Base-by-base conservation (phyloP, 225 moss, liverwort and hornwort genomes). In the Bryum argenteum region DNA sequence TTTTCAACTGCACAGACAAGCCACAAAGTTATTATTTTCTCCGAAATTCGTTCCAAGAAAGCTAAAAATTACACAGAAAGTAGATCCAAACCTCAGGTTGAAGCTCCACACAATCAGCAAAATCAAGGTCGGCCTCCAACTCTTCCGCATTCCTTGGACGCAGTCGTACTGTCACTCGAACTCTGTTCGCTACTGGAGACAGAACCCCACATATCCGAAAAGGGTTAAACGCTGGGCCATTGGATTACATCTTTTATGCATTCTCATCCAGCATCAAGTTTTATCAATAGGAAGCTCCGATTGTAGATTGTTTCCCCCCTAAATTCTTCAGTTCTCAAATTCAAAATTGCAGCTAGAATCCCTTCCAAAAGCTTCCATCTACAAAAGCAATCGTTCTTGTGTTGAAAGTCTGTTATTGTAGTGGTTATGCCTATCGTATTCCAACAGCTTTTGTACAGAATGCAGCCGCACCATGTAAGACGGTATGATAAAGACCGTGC, bases 41-140 rank as follows among this genome's bases (percentile, higher is more conserved):
- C 11, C 8, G 0, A 54, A 16, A 61, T 57, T 60, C 6, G 40
- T 43, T 54, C 53, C 61, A 20, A 45, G 23, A 28, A 62, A 62
- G 45, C 10, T 33, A 60, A 44, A 26, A 28, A 21, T 9, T 60
- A 4, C 59, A 18, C 67, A 60, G 15, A 8, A 38, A 16, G 18
- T 18, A n/a, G 24, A 70, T 11, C 19, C n/a, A 58, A 66, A 86
- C 91, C 90, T 94, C 94, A 24, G 94, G 94, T 77, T 90, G 94
- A 77, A 91, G 87, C 78, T 94, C 94, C 61, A 94, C 91, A 60
- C 91, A 94, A 71, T 94, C 94, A n/a, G 90, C 94, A 14, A 91
- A 94, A 63, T 94, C 94, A 61, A 76, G 72, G 64, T 94, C 94
- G 11, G 88, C 88, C 45, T 87, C 85, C 83, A 87, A 85, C 70